Conservation (phyloP, 148 eudicot genomes). For the Polygonum aviculare region DNA sequence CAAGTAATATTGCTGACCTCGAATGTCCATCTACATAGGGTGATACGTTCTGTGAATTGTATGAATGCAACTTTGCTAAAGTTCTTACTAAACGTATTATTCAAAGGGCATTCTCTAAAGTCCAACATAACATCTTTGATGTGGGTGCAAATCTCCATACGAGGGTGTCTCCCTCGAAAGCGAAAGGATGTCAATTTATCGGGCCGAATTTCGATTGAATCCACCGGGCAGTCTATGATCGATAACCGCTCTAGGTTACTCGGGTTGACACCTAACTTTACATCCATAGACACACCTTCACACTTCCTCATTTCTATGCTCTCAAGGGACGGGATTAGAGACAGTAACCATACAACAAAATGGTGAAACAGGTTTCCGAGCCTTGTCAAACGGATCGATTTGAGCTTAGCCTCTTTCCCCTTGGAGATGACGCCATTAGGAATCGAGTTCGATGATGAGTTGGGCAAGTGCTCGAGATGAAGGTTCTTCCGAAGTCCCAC, state of each 20-base stretch:
- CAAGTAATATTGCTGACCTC: neutral
- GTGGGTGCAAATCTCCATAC: neutral
- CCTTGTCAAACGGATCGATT: too few species aligned
- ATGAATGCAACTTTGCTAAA: neutral
- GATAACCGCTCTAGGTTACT: neutral
- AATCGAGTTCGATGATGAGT: neutral
- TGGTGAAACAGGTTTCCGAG: too few species aligned
- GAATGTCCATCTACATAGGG: neutral
- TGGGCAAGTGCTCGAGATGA: conserved; percentile 14
- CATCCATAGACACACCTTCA: neutral
- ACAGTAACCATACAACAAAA: neutral
- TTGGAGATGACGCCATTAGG: too few species aligned
- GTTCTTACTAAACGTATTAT: too few species aligned
- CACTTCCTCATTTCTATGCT: conserved; percentile 1
- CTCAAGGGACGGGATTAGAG: conserved; percentile 7
- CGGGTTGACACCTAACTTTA: neutral
- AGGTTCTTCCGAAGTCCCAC: conserved; percentile 3
- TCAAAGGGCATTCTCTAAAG: neutral
- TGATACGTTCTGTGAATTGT: neutral
- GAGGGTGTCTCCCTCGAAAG: neutral
- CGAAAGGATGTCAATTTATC: conserved; percentile 1
- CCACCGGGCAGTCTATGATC: conserved; percentile 6
- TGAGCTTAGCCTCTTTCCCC: too few species aligned
- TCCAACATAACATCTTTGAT: conserved; percentile 14
- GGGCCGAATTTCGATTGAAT: neutral